Base-by-base conservation (phyloP, 2,329 filamentous ascomycete genomes). In the Onygena corvina region DNA sequence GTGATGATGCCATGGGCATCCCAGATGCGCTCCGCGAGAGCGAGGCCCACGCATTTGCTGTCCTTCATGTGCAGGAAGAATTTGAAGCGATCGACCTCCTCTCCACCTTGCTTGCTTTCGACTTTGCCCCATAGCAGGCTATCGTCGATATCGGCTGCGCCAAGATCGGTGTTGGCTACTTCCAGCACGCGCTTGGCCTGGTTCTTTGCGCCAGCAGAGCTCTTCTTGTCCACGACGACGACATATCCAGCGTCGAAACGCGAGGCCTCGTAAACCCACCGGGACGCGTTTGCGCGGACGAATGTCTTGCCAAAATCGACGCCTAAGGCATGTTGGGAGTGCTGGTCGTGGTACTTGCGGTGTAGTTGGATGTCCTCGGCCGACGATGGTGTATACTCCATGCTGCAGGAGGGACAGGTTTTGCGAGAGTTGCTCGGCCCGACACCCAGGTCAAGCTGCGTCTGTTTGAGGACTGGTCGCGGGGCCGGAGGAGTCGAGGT, bases 351-450 rank as follows among this genome's bases (percentile, higher is more conserved):
- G 56, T 78, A 83, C 54, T 77, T 79, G 55, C 75, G 75, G 59
- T 84, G 80, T 48, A 83, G 59, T 4, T 72, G 73, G n/a, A 71
- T 67, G 56, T 84, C 80, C 57, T 81, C 78, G 4, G 68, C 64
- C 46, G 76, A 75, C 0, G 79, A 81, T 3, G 78, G 75, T 29
- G 79, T 72, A 56, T 83, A 84, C 48, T 80, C 76, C 80, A 84
- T 84, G 1, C 77, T 76, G 57, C 80, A 84, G 2, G 67, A 68
- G 31, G 68, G 67, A 63, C 80, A 84, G 8, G 72, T 76, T 55
- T 75, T 76, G 42, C 75, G 71, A 33, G 74, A 65, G 35, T 76
- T 71, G 33, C 70, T 67, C 3, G 18, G 11, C 18, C 18, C 36
- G 21, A 40, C 36, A 2, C 76, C 78, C 9, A 81, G 66, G 56